Percentiles rank a stretch among this genome's conserved stretches.
phyloP scores from a whole-genome alignment of 2,329 filamentous ascomycete species.

The Hypoxylon sp. region DNA sequence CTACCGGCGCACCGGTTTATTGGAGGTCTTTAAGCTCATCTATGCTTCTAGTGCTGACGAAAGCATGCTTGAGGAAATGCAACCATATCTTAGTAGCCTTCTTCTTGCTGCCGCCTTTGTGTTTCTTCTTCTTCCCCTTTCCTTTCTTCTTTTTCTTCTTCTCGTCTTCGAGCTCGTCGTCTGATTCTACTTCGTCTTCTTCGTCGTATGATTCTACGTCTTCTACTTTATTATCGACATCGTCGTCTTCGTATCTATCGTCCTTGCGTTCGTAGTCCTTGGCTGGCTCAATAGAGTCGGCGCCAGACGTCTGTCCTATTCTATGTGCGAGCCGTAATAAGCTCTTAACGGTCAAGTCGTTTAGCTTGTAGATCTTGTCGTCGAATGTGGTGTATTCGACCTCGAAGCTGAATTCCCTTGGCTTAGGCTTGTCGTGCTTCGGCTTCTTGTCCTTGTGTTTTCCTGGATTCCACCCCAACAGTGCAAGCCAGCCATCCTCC shows the following conservation, averaged over 20 bases:
- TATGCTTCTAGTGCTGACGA: slow-evolving; percentile 79
- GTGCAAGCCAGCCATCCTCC: slow-evolving; percentile 49
- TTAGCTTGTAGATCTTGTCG: slow-evolving; percentile 80
- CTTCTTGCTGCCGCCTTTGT: slow-evolving; percentile 68
- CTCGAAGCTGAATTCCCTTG: slow-evolving; percentile 78
- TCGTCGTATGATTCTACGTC: slow-evolving; percentile 49
- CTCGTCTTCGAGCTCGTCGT: slow-evolving; percentile 48
- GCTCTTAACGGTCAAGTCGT: slow-evolving; percentile 87
- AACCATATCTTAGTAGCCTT: slow-evolving; percentile 80
- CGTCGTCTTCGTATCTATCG: slow-evolving; percentile 51
- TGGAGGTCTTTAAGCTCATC: slow-evolving; percentile 71
- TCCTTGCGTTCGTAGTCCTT: slow-evolving; percentile 32
- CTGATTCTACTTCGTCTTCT: slow-evolving; percentile 47
- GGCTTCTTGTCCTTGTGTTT: slow-evolving; percentile 73
- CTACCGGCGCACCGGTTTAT: neutral
- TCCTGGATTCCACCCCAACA: slow-evolving; percentile 72
- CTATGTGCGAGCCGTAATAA: slow-evolving; percentile 84
- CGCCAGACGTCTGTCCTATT: slow-evolving; percentile 71
- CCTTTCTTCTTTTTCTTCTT: slow-evolving; percentile 70
- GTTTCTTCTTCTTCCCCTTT: slow-evolving; percentile 69
- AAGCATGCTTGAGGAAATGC: slow-evolving; percentile 82
- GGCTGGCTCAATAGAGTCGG: slow-evolving; percentile 47
- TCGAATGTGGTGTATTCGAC: slow-evolving; percentile 89
- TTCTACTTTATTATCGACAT: slow-evolving; percentile 48
- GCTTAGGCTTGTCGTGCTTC: slow-evolving; percentile 67